Base-by-base conservation (phyloP, 2,329 filamentous ascomycete species). In the Verruconis gallopava region DNA sequence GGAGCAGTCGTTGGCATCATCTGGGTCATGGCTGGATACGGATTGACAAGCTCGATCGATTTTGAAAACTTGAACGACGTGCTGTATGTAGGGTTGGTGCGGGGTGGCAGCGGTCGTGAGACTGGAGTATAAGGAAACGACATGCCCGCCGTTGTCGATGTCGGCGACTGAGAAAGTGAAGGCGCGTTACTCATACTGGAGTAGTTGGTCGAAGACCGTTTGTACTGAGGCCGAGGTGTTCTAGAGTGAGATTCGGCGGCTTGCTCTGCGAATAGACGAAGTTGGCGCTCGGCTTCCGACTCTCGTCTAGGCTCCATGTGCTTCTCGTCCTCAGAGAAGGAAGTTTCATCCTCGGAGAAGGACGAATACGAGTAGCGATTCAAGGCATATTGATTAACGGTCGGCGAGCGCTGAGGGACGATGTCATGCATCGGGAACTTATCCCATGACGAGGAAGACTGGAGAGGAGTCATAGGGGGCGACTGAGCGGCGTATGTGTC, bases 361-460 rank as follows among this genome's bases (percentile, higher is more conserved):
- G 60, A 62, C 22, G 60, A 47, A 57, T 47, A 55, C 41, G 59
- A 62, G 17, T 57, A 59, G 35, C 59, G 57, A 46, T 61, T 56
- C 37, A 57, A 49, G 45, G 43, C 53, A 37, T 49, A 54, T 15
- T 56, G 51, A 4, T 60, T 51, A 13, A 65, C 48, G n/a, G 61
- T 69, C 2, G 67, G 67, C 5, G 65, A 68, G 33, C 62, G 59
- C 44, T 63, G 64, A 14, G 65, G 63, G 4, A 69, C 55, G 43
- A 69, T 69, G 51, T 69, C 64, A 36, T 55, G 52, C 45, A 40
- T 17, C 13, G 44, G 37, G 40, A 58, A 56, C 48, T 52, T 57
- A 46, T 49, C 46, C 44, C 48, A 63, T 14, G 43, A 20, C 15
- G 19, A 32, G 14, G 28, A 38, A 14, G 30, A 11, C 4, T 44